These are phyloP conservation scores for Diplodia intermedia DNA, from an alignment of 2,329 filamentous ascomycete genomes.

Conservation along the genomic window DNA sequence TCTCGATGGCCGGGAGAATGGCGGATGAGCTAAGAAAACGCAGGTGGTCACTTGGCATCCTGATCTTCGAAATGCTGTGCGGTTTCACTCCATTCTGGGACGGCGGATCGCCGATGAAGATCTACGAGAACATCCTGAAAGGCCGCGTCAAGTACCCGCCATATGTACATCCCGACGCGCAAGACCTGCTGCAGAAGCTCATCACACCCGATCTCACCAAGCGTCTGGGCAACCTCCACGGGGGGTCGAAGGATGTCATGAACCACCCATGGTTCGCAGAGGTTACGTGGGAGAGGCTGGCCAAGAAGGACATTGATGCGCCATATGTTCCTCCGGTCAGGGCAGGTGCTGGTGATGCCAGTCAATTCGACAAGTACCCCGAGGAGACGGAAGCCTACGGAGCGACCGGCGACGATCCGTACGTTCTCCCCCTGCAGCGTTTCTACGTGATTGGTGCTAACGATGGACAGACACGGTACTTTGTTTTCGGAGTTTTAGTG, in stretches of 20 bases:
- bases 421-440: constrained; percentile 50
- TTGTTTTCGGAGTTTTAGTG: constrained; percentile 44
- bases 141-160: constrained; percentile 95
- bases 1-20: constrained; percentile 30
- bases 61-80: constrained; percentile 99
- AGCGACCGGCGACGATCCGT: constrained; percentile 80
- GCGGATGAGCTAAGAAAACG: constrained; percentile 30
- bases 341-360: constrained; percentile 91
- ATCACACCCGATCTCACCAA: constrained; percentile 97
- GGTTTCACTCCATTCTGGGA: constrained; percentile 99
- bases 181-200: constrained; percentile 87
- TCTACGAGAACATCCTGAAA: constrained; percentile 98
- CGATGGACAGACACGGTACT: constrained; percentile 42
- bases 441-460: constrained; percentile 9
- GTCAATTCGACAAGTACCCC: constrained; percentile 97
- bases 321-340: constrained; percentile 96
- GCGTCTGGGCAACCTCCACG: constrained; percentile 90
- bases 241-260: constrained; percentile 90
- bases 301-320: constrained; percentile 96
- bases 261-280: constrained; percentile 95
- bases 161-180: constrained; percentile 93
- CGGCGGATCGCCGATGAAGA: constrained; percentile 95
- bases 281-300: constrained; percentile 94
- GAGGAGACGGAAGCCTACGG: constrained; percentile 97
- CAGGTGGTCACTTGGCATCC: constrained; percentile 97